Evolutionary conservation across 495 filamentous ascomycete genomes (phyloP).

Genomic region (Usnea hakonensis): DNA sequence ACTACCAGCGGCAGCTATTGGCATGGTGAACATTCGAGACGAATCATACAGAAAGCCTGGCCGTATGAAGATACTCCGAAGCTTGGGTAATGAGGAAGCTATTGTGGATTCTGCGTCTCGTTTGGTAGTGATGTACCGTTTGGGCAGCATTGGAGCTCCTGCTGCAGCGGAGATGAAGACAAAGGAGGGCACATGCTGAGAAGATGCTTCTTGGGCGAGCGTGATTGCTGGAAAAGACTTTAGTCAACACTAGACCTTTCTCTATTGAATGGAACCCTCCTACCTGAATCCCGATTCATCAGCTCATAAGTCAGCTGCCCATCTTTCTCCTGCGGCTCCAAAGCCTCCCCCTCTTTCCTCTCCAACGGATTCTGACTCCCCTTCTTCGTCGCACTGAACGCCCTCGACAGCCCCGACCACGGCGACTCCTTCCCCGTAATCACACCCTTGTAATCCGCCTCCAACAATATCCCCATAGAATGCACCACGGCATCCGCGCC

Average conservation of each 20-base stretch:
- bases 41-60: conserved; percentile 86
- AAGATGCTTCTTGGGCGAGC: conserved; percentile 71
- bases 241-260: conserved; percentile 1
- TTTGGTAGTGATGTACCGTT: conserved; percentile 85
- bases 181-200: conserved; percentile 58
- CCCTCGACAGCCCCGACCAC: conserved; percentile 62
- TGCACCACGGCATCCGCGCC: conserved; percentile 81
- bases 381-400: conserved; percentile 59
- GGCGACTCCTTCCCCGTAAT: conserved; percentile 72
- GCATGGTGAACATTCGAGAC: conserved; percentile 72
- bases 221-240: conserved; percentile 45
- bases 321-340: conserved; percentile 55
- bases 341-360: conserved; percentile 46
- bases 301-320: conserved; percentile 90
- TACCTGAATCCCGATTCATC: conserved; percentile 87
- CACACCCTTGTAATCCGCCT: conserved; percentile 96
- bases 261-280: conserved; percentile 14
- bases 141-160: conserved; percentile 73
- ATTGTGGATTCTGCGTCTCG: conserved; percentile 82
- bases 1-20: conserved; percentile 65
- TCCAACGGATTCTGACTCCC: conserved; percentile 53
- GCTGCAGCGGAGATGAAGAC: conserved; percentile 83
- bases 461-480: conserved; percentile 89
- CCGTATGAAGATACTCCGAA: conserved; percentile 75
- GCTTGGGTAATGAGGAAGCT: conserved; percentile 55